These are phyloP conservation scores for Cutaneotrichosporon cyanovorans DNA, from an alignment of 1,284 basidiomycete genomes.

Conservation along the genomic window DNA sequence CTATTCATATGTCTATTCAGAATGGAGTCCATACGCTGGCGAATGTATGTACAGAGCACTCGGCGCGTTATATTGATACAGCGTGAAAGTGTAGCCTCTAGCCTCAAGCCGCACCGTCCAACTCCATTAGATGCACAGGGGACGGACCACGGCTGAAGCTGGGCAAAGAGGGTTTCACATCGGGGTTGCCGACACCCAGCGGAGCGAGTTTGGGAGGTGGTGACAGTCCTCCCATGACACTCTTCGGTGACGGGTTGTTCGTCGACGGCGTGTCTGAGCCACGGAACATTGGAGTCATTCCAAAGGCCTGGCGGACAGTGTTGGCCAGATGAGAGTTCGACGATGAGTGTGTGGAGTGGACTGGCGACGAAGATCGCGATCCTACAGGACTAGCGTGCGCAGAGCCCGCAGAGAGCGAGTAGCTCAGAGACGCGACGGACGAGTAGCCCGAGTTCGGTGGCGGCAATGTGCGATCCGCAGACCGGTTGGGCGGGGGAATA, in stretches of 20 bases:
- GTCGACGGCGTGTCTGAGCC: slow-evolving; percentile 14
- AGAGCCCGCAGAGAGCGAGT: slow-evolving; percentile 39
- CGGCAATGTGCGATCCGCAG: slow-evolving; percentile 37
- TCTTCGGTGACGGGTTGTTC: slow-evolving; percentile 23
- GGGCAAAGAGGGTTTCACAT: slow-evolving; percentile 15
- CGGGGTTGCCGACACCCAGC: slow-evolving; percentile 19
- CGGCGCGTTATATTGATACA: no score
- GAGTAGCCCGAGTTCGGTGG: slow-evolving; percentile 34
- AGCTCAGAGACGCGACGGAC: slow-evolving; percentile 27
- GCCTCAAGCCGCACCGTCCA: slow-evolving; percentile 20
- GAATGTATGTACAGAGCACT: no score
- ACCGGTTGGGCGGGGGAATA: slow-evolving; percentile 38
- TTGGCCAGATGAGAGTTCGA: slow-evolving; percentile 40
- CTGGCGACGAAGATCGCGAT: slow-evolving; percentile 37
- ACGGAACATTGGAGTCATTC: slow-evolving; percentile 74
- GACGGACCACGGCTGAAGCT: slow-evolving; percentile 15
- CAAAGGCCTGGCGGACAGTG: slow-evolving; percentile 70
- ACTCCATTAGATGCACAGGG: slow-evolving; percentile 21
- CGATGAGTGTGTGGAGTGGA: slow-evolving; percentile 21
- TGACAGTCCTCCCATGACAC: slow-evolving; percentile 18
- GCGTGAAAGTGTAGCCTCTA: no score
- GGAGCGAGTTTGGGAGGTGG: slow-evolving; percentile 32
- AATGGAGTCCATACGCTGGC: background rate
- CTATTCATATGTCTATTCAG: slow-evolving; percentile 4
- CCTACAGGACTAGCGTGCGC: slow-evolving; percentile 37